phyloP scores from a whole-genome alignment of 164 flowering plant species.

The Houttuynia cordata region DNA sequence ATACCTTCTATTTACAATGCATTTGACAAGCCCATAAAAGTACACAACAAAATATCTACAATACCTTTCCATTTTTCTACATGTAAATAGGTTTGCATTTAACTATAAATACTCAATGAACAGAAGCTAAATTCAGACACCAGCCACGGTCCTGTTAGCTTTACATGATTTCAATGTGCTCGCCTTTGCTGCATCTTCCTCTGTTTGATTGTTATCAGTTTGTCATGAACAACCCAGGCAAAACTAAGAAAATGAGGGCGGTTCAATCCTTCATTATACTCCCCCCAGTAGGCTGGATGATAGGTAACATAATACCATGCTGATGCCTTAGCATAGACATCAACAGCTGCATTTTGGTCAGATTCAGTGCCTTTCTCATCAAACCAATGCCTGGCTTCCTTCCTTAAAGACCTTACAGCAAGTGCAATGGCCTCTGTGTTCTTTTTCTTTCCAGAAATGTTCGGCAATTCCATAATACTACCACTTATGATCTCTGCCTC shows the following conservation, averaged over 20 bases:
- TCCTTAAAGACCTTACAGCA: slow-evolving; percentile 58
- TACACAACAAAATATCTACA: too few relatives aligned
- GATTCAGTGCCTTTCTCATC: slow-evolving; percentile 18
- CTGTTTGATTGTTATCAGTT: slow-evolving; percentile 51
- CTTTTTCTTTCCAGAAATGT: slow-evolving; percentile 32
- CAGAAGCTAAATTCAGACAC: too few relatives aligned
- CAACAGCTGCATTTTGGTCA: slow-evolving; percentile 10
- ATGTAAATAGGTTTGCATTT: too few relatives aligned
- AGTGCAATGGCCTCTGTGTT: slow-evolving; percentile 46
- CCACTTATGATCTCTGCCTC: slow-evolving; percentile 81
- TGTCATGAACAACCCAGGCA: slow-evolving; percentile 80
- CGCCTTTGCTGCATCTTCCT: background rate
- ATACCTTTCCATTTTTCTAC: too few relatives aligned
- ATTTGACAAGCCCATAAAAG: too few relatives aligned
- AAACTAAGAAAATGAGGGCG: slow-evolving; percentile 67
- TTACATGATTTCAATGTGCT: background rate
- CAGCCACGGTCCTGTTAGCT: too few relatives aligned
- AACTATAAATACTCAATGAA: too few relatives aligned
- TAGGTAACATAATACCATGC: slow-evolving; percentile 92
- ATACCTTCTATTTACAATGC: too few relatives aligned
- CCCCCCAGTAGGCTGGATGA: slow-evolving; percentile 56
- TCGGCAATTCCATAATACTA: slow-evolving; percentile 42
- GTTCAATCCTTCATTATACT: slow-evolving; percentile 37
- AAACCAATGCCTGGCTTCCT: slow-evolving; percentile 68
- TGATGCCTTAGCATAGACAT: slow-evolving; percentile 57